Evolutionary conservation across 2,329 filamentous ascomycete species (phyloP).

Genomic region (Geosmithia flava): DNA sequence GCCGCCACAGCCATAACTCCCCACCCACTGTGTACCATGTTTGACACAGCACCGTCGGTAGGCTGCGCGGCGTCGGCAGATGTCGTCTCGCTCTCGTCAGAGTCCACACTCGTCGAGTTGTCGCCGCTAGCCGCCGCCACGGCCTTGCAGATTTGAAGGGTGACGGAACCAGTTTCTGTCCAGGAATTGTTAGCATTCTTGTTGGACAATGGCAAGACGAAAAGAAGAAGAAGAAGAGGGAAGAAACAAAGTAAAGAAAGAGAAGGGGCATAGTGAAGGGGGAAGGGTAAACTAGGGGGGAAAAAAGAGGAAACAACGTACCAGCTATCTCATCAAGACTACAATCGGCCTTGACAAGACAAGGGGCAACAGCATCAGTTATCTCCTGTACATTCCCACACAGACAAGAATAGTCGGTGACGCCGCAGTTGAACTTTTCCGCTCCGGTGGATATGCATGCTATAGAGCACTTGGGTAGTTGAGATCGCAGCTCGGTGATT

Average conservation of each 20-base stretch:
- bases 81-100: not conserved
- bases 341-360: constrained; percentile 13
- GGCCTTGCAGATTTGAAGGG: not conserved
- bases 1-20: too few relatives aligned
- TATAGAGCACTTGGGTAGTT: constrained; percentile 24
- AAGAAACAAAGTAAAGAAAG: too few relatives aligned
- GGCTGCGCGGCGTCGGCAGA: not conserved
- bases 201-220: too few relatives aligned
- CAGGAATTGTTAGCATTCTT: too few relatives aligned
- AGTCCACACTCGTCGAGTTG: not conserved
- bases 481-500: constrained; percentile 5
- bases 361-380: constrained; percentile 18
- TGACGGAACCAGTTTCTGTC: not conserved
- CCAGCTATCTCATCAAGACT: constrained; percentile 8
- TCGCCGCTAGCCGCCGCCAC: not conserved
- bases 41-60: not conserved
- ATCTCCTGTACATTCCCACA: constrained; percentile 22
- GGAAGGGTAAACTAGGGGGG: not conserved
- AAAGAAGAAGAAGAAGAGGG: too few relatives aligned
- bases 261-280: not conserved
- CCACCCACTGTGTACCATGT: not conserved
- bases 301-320: constrained; percentile 9
- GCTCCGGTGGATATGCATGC: constrained; percentile 20
- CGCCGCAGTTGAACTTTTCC: constrained; percentile 16
- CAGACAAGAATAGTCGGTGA: constrained; percentile 22